Conservation (phyloP, 441 rosid genomes). For the Sinapis alba region DNA sequence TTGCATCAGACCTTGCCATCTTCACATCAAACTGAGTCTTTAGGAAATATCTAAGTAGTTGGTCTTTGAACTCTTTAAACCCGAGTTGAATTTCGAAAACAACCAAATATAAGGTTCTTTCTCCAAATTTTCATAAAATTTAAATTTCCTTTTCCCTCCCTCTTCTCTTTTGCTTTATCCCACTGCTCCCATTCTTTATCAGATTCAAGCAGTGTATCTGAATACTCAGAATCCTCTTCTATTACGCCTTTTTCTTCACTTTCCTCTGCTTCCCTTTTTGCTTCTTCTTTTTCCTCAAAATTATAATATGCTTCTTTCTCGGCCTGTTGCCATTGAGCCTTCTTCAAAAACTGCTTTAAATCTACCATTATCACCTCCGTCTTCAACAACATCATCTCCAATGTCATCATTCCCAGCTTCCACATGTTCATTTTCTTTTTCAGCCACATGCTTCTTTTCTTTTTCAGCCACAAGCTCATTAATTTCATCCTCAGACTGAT, state of each 20-base stretch:
- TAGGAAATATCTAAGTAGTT: too few species aligned
- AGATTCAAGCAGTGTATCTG: not conserved
- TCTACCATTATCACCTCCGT: not conserved
- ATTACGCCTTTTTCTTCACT: too few species aligned
- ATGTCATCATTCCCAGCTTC: not conserved
- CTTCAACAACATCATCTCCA: not conserved
- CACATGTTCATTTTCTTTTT: not conserved
- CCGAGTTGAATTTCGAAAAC: too few species aligned
- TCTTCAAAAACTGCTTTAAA: not conserved
- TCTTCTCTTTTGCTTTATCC: not conserved
- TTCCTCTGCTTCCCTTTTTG: too few species aligned
- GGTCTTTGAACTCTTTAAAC: too few species aligned
- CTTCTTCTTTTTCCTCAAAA: too few species aligned
- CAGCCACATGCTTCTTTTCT: not conserved
- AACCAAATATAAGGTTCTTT: too few species aligned
- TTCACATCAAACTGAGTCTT: too few species aligned
- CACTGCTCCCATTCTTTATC: not conserved
- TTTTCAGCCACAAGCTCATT: not conserved
- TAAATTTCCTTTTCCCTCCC: not conserved
- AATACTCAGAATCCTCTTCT: too few species aligned
- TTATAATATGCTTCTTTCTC: not conserved
- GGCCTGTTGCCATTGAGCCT: not conserved
- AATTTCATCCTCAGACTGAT: not conserved
- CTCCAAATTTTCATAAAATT: too few species aligned
- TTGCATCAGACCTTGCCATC: too few species aligned